Evolutionary conservation across 2,329 filamentous ascomycete species (phyloP).

Genomic region (Gyromitra esculenta): DNA sequence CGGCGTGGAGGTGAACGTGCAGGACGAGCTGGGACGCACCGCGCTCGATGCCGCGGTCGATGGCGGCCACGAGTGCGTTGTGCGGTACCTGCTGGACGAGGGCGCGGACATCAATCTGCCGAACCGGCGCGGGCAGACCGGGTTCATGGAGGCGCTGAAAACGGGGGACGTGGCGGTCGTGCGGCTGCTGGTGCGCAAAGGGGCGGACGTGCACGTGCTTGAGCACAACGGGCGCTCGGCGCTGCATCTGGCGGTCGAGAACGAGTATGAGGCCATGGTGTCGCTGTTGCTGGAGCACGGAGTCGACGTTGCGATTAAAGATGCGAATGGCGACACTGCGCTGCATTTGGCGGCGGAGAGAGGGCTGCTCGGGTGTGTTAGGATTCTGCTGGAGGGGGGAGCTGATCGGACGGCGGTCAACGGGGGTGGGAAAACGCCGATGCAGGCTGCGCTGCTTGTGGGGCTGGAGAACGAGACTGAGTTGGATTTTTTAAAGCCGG

Average conservation of each 20-base stretch:
- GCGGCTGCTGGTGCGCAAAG: conserved; percentile 16
- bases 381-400: conserved; percentile 38
- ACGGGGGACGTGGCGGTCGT: conserved; percentile 1
- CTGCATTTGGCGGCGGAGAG: conserved; percentile 12
- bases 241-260: conserved; percentile 21
- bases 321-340: neutral
- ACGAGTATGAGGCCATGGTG: conserved; percentile 31
- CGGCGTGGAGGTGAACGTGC: neutral
- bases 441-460: conserved; percentile 47
- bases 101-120: conserved; percentile 14
- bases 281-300: conserved; percentile 16
- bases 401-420: conserved; percentile 38
- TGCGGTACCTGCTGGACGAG: neutral
- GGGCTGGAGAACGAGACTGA: conserved; percentile 29
- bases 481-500: neutral
- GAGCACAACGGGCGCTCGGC: conserved; percentile 18
- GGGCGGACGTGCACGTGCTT: conserved; percentile 26
- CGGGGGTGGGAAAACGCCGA: conserved; percentile 7
- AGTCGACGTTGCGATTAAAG: neutral
- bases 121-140: neutral
- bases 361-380: neutral
- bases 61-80: neutral
- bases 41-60: conserved; percentile 13
- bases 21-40: conserved; percentile 11
- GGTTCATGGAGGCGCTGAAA: conserved; percentile 15